Base-by-base conservation (phyloP, 2,329 filamentous ascomycete genomes). In the Epichloe gansuensis region DNA sequence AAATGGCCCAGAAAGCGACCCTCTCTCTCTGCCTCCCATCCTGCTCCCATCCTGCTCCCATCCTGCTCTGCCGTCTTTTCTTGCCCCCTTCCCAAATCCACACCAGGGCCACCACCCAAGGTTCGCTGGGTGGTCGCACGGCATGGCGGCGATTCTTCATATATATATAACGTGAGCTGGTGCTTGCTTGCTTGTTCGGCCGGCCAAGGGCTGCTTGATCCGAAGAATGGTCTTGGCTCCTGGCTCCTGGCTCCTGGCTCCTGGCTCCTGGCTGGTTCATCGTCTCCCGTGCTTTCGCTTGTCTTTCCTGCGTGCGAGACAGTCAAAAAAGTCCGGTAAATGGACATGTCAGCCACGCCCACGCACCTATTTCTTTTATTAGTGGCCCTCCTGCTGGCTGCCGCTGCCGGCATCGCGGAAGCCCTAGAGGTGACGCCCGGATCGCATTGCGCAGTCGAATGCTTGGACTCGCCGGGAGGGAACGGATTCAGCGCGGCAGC, bases 391-490 rank as follows among this genome's bases (percentile, higher is more conserved):
- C 41, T 61, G 13, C 43, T 59, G 2, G 45, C 61, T 39, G 53
- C 61, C 38, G 43, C 64, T 21, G 23, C 53, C 13, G 46, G 54
- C n/a, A 17, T 52, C 39, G 51, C 46, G 3, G 12, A 46, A 11
- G 69, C 68, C 3, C 63, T 79, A 3, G 66, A 75, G 50, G 72
- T 79, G 2, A 72, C 75, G 1, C 74, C 77, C 0, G 73, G 72
- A 9, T 81, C 78, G 0, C 60, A 67, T 9, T 81, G 78, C 58
- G 69, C 75, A 0, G 62, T 70, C 0, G 54, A 72, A 2, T 81
- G 78, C 52, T 59, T 76, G 4, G 69, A 75, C 54, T 63, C 66
- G 2, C 53, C 60, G 0, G 62, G 65, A 12, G 61, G 59, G 9
- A 64, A 74, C 53, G 51, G 60, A 0, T 58, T 64, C 35, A 63